These are phyloP conservation scores for Gossypium arboreum DNA, from an alignment of 345 rosid species.

Conservation along the genomic window DNA sequence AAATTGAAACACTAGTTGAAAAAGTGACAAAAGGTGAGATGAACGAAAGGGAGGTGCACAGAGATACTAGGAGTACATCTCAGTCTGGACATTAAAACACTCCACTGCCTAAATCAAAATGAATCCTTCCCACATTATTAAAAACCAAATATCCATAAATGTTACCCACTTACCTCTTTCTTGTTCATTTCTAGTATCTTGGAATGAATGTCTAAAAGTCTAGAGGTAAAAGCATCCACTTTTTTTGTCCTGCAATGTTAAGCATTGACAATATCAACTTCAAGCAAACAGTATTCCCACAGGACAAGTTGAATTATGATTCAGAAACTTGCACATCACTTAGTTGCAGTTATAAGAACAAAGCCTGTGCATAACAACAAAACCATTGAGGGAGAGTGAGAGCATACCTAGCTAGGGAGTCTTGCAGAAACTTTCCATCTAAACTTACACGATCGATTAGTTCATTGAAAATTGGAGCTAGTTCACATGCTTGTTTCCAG, in stretches of 20 bases:
- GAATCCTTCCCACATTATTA: not conserved
- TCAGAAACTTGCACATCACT: not conserved
- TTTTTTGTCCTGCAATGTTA: conserved; percentile 64
- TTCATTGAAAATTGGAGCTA: conserved; percentile 89
- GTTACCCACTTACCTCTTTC: conserved; percentile 55
- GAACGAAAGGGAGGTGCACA: not conserved
- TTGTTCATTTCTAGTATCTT: conserved; percentile 80
- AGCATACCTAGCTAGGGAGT: conserved; percentile 67
- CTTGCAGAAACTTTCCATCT: conserved; percentile 84
- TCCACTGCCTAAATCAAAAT: conserved; percentile 13
- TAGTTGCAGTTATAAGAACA: not conserved
- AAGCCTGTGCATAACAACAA: conserved; percentile 9
- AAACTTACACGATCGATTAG: conserved; percentile 92
- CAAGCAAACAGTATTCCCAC: not conserved
- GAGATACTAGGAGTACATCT: not conserved
- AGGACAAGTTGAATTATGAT: not conserved
- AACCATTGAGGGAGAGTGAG: not conserved
- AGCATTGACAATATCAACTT: conserved; percentile 15
- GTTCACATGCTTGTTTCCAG: conserved; percentile 81
- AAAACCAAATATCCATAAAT: not conserved
- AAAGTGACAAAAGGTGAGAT: not conserved
- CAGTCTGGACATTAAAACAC: not conserved
- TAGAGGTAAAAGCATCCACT: conserved; percentile 84
- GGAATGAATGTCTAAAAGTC: conserved; percentile 88
- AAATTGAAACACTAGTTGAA: not conserved